A percentile compares a stretch with the other conserved stretches of the same genome.
These are phyloP conservation scores for Glomus cerebriforme DNA, from an alignment of 192 early-diverging fungal species.

Conservation along the genomic window DNA sequence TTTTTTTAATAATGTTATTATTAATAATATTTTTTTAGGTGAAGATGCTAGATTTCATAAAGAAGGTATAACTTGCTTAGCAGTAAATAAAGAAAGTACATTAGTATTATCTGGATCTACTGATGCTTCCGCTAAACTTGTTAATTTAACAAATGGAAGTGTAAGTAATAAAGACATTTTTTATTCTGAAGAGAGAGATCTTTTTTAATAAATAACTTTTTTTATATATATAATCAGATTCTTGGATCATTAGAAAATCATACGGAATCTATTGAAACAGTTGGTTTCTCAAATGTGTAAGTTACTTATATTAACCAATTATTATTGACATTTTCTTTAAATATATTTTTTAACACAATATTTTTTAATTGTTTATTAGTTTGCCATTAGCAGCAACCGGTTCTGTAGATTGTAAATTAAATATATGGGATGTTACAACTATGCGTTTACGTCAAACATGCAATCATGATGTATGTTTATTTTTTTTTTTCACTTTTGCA, in stretches of 20 bases:
- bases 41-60: slow-evolving; percentile 87
- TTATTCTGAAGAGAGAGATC: background rate
- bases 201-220: slow-evolving; percentile 8
- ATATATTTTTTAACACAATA: background rate
- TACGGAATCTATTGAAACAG: slow-evolving; percentile 84
- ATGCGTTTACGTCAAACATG: slow-evolving; percentile 81
- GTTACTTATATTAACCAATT: background rate
- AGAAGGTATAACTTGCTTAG: slow-evolving; percentile 74
- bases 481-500: background rate
- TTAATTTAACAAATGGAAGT: slow-evolving; percentile 75
- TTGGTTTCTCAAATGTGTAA: slow-evolving; percentile 72
- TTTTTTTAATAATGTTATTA: background rate
- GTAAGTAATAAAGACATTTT: slow-evolving; percentile 41
- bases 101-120: slow-evolving; percentile 81
- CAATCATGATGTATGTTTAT: slow-evolving; percentile 65
- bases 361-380: background rate
- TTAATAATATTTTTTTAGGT: background rate
- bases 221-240: slow-evolving; percentile 59
- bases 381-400: slow-evolving; percentile 80
- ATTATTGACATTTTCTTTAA: background rate
- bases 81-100: slow-evolving; percentile 71
- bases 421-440: slow-evolving; percentile 89
- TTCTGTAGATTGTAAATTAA: slow-evolving; percentile 85
- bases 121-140: slow-evolving; percentile 74
- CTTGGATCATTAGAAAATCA: slow-evolving; percentile 82